Conservation (phyloP, 257 asterid genomes). For the Solanum corneliomulleri region DNA sequence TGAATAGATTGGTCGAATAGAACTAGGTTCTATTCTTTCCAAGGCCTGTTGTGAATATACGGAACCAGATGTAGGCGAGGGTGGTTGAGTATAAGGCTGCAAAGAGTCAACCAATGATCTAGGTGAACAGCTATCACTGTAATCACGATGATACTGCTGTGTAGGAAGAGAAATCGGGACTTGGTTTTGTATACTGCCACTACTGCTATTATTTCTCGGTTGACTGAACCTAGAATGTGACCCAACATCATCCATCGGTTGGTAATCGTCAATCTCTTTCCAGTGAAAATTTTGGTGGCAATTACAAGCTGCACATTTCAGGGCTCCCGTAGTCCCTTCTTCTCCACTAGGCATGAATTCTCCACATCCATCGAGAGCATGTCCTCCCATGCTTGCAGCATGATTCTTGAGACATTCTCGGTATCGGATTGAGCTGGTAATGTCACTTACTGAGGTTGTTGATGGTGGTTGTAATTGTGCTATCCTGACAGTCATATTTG, state of each 20-base stretch:
- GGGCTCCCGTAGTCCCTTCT: not conserved
- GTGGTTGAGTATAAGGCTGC: slow-evolving; percentile 30
- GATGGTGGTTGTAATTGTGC: not conserved
- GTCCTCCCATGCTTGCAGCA: not conserved
- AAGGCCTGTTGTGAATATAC: slow-evolving; percentile 23
- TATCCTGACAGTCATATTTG: not conserved
- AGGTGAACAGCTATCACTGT: slow-evolving; percentile 13
- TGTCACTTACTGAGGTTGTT: not conserved
- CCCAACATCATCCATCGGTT: not conserved
- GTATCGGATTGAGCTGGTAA: not conserved
- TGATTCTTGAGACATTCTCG: not conserved
- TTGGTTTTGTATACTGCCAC: not conserved
- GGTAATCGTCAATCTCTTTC: not conserved
- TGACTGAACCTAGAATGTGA: not conserved
- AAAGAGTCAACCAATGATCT: slow-evolving; percentile 31
- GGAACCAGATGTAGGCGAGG: slow-evolving; percentile 28
- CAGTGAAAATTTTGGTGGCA: not conserved
- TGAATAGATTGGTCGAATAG: slow-evolving; percentile 27
- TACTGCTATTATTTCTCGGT: not conserved
- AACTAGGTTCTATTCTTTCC: slow-evolving; percentile 37
- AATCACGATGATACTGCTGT: not conserved
- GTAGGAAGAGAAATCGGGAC: not conserved
- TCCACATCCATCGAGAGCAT: not conserved
- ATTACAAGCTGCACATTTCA: not conserved
- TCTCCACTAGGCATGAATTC: not conserved